Evolutionary conservation across 768 basidiomycete genomes (phyloP), one percentile per base, ranked within the genome.

Genomic region (Pisolithus tinctorius): DNA sequence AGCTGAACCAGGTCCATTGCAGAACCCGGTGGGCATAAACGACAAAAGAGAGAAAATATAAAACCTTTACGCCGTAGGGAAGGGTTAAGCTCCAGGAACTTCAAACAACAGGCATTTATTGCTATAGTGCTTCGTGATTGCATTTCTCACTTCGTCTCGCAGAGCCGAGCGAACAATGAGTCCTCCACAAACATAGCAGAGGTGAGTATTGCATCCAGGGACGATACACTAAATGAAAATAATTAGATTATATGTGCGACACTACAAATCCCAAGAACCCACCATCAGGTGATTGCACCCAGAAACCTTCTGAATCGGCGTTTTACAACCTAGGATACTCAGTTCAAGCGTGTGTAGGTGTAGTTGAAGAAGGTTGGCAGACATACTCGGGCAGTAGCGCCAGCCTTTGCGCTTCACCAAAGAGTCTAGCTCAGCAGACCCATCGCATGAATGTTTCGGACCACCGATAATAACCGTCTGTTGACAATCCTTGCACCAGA

Each of bases 271-370:
- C 6, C 39, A 34, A 20, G 47, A 48, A 58, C 76, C 62, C 27
- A 80, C 81, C 53, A 72, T 70, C 76, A 83, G 82, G 60, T 83
- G 80, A 52, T 81, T 75, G 49, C 81, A 83, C 2, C 81, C 81
- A 13, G 63, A 66, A 9, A 69, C 69, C 56, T 79, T 83, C 52
- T 69, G 73, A 17, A 79, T 74, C 2, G 79, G 74, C 11, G 79
- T 77, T 45, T 53, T 62, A 55, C 77, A 78, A 37, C 71, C 76
- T 75, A 55, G 11, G 37, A n/a, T 29, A 13, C 17, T 8, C 31
- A 3, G 41, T 30, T 48, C 23, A 53, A 29, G 30, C 7, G 39
- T 13, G 36, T 20, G 8, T 11, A 13, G 44, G 17, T 17, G 6
- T 11, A 23, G 6, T 16, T 29, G 25, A 40, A 6, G 36, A 29